Conservation (phyloP, 371 early-diverging fungal genomes). For the Haplosporangium sp. region DNA sequence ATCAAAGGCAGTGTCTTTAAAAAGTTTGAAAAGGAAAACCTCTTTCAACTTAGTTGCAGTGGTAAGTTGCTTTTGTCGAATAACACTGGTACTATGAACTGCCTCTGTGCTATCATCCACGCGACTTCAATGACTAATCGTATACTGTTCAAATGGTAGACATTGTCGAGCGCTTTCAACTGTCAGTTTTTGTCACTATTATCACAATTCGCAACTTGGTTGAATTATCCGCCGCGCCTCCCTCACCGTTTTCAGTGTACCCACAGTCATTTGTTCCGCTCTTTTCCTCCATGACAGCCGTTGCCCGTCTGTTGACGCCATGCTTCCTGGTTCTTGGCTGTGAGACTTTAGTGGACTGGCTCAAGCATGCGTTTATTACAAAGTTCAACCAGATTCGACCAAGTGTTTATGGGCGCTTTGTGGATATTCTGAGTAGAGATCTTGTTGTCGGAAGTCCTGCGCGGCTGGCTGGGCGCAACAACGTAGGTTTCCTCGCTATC, state of each 20-base stretch:
- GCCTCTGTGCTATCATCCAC: background rate
- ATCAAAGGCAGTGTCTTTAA: conserved; percentile 98
- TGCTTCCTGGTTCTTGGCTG: conserved; percentile 86
- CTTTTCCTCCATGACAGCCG: conserved; percentile 70
- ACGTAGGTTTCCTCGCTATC: conserved; percentile 23
- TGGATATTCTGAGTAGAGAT: conserved; percentile 90
- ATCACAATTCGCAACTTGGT: conserved; percentile 91
- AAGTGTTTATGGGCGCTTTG: conserved; percentile 85
- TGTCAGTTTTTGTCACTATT: conserved; percentile 84
- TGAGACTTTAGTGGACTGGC: conserved; percentile 96
- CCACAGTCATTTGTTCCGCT: conserved; percentile 73
- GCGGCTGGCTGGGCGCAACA: conserved; percentile 57
- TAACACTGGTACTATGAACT: background rate
- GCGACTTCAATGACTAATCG: background rate
- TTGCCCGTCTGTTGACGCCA: conserved; percentile 79
- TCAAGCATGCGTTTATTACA: conserved; percentile 97
- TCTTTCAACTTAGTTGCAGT: conserved; percentile 93
- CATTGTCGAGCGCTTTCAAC: conserved; percentile 95
- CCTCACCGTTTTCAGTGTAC: conserved; percentile 67
- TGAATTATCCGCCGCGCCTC: conserved; percentile 83
- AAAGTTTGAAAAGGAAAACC: conserved; percentile 93
- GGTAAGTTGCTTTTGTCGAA: conserved; percentile 60
- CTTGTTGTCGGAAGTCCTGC: conserved; percentile 76
- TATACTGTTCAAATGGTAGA: conserved; percentile 61
- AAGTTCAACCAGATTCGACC: conserved; percentile 96